These are phyloP conservation scores for Tephrocybe rancida DNA, from an alignment of 768 basidiomycete species.

Conservation along the genomic window DNA sequence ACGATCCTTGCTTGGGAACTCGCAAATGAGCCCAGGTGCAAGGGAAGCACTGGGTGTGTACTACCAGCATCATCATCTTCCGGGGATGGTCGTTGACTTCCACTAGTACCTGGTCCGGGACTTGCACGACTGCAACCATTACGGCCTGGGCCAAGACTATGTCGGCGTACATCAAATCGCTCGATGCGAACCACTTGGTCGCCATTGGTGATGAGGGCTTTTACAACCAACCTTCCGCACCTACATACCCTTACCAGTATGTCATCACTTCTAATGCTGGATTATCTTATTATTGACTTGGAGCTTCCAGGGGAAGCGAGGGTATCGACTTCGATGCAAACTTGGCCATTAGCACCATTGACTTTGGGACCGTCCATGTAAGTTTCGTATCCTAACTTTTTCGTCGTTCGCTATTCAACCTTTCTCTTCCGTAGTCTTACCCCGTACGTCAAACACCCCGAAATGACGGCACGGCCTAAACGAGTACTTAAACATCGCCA, in stretches of 20 bases:
- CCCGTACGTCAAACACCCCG: constrained; percentile 23
- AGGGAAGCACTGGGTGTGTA: constrained; percentile 41
- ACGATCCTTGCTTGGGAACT: constrained; percentile 52
- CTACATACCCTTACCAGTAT: constrained; percentile 59
- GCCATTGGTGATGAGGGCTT: constrained; percentile 21
- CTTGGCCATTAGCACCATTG: constrained; percentile 54
- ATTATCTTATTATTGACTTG: not conserved
- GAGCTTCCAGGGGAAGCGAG: constrained; percentile 43
- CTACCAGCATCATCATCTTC: not conserved
- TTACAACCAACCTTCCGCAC: constrained; percentile 47
- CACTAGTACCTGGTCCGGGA: constrained; percentile 14
- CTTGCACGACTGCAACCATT: constrained; percentile 18
- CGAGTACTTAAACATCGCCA: constrained; percentile 6
- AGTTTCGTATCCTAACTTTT: too few species aligned
- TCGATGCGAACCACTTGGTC: constrained; percentile 19
- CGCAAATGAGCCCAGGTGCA: constrained; percentile 48
- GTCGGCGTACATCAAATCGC: constrained; percentile 19
- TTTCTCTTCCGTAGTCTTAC: constrained; percentile 29
- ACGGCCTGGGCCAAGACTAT: constrained; percentile 17
- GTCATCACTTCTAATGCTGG: not conserved
- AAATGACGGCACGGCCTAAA: not conserved
- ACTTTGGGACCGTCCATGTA: constrained; percentile 71
- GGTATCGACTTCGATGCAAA: constrained; percentile 67
- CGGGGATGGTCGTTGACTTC: not conserved
- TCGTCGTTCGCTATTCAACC: too few species aligned